These are phyloP conservation scores for Paraleonurus japonicus DNA, from an alignment of 257 asterid species.

Conservation along the genomic window DNA sequence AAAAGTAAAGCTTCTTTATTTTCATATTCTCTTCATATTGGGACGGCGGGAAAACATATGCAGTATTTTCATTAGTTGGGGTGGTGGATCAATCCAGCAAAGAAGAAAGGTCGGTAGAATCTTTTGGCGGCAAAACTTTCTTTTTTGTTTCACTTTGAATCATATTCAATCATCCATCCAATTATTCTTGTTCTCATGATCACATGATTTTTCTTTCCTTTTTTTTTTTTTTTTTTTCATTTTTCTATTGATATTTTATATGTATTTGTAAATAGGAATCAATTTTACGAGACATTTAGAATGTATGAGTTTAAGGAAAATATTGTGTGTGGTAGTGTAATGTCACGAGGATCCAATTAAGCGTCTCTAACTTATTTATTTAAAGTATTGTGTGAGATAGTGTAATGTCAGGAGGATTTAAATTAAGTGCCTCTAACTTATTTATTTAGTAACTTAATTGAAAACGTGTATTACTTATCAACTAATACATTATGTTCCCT, in stretches of 20 bases:
- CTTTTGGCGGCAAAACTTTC: constrained; percentile 1
- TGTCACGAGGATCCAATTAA: no score
- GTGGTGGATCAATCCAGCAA: background rate
- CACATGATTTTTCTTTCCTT: no score
- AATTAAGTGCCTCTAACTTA: no score
- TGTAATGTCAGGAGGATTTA: no score
- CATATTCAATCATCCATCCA: constrained; percentile 20
- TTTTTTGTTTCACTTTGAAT: constrained; percentile 14
- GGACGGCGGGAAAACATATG: constrained; percentile 33
- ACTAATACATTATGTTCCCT: no score
- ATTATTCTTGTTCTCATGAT: background rate
- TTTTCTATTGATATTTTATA: background rate
- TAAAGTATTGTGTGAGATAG: no score
- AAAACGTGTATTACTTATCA: no score
- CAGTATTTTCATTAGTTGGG: background rate
- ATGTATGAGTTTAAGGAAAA: no score
- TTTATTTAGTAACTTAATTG: no score
- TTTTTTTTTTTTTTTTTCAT: background rate
- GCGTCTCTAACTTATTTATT: no score
- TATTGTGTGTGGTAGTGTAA: no score
- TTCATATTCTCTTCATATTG: constrained; percentile 21
- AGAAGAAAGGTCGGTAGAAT: constrained; percentile 12
- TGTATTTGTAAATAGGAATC: background rate
- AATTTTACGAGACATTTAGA: no score
- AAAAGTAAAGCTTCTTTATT: constrained; percentile 19